Base-by-base conservation (phyloP, 768 basidiomycete genomes). In the Boletus pseudopeckii region DNA sequence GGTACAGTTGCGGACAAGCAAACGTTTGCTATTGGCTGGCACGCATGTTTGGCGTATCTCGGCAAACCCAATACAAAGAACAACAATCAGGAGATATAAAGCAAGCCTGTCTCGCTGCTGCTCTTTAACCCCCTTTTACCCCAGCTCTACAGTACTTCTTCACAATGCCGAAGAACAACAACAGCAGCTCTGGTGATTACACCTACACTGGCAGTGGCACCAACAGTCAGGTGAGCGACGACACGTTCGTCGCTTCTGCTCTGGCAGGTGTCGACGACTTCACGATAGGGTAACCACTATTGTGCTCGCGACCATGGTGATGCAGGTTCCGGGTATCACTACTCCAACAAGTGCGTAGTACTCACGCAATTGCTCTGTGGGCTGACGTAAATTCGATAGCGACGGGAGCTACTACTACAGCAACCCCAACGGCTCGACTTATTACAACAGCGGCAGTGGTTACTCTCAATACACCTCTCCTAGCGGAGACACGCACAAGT, bases 391-490 rank as follows among this genome's bases (percentile, higher is more conserved):
- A 42, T 60, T 48, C 46, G 26, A 45, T 52, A 78, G 77, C 5
- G 54, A 85, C 50, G 83, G 81, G 3, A 78, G 79, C 53, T 86
- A 86, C 69, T 84, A 85, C 63, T 86, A 86, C 67, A 63, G 61
- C 45, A 86, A 86, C 72, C 66, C 81, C 43, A 73, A 86, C 44
- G 79, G 81, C 0, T 83, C 81, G 1, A 84, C 74, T 5, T 86
- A 86, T 64, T 78, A 84, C 62, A 76, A 83, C 68, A 75, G 41
- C 37, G 81, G 80, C 0, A 53, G 14, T 14, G 84, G 84, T 0
- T 63, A 71, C 56, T 65, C 77, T 18, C 67, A 74, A 49, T 84
- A 85, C 67, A 84, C 81, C 2, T 65, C 80, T 2, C 77, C 81
- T 4, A 67, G 60, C 26, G 75, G 75, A 26, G 1, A 58, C 24